Evolutionary conservation across 768 basidiomycete species (phyloP), one percentile per base, ranked within the genome.

Genomic region (Cystofilobasidium ferigula): DNA sequence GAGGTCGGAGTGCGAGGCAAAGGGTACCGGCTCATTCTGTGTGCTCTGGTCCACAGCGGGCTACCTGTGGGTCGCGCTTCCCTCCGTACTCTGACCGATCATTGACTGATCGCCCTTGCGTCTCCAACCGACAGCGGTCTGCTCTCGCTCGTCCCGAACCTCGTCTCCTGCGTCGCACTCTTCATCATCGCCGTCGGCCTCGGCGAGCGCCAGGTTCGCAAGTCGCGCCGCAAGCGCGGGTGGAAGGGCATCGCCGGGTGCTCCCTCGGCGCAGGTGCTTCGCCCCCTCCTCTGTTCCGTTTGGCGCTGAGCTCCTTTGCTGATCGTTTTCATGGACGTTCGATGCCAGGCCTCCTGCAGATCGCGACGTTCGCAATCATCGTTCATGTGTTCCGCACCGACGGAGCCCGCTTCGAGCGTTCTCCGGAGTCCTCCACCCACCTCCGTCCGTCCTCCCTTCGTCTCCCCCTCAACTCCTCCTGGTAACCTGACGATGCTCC

Each of bases 11-110:
- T 64, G 63, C 56, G 63, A 63, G 53, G 40, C 42, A 0, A 30
- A 40, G 18, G 63, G 57, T 2, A 58, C 57, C 7, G 32, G 42
- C 12, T 35, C 32, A 22, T 58, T 64, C 18, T 58, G 57, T 38
- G 47, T 64, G 3, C 43, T 64, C 26, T 64, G 63, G 63, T 64
- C 63, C 22, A 59, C 63, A 9, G 63, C 63, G 3, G 63, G 63
- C 7, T 64, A 64, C 45, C n/a, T 59, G 63, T 64, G 26, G 18
- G 63, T 48, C 48, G 14, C n/a, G 16, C 16, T 24, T 26, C 22
- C 14, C 51, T 51, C 48, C 48, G n/a, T 7, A 14, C 8, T 51
- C n/a, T 30, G n/a, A 26, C 48, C 26, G 48, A 7, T 14, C 24
- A 26, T 4, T 8, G 9, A 24, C 2, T 51, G 7, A 54, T 32